phyloP scores from a whole-genome alignment of 1,284 basidiomycete species.

The Anthracocystis setariae region DNA sequence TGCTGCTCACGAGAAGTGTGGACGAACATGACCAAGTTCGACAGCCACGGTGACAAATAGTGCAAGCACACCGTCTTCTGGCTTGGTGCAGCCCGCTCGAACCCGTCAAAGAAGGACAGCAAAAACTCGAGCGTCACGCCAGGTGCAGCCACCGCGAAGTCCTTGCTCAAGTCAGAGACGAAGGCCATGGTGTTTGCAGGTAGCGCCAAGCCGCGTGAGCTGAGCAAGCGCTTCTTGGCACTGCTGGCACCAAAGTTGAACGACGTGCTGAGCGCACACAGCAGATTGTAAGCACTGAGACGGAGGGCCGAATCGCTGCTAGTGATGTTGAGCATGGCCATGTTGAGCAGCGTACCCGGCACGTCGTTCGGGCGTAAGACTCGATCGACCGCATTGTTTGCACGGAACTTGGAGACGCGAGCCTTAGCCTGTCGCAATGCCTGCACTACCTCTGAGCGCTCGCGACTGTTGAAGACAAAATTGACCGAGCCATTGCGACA shows the following conservation, averaged over 20 bases:
- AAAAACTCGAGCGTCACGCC: slow-evolving; percentile 64
- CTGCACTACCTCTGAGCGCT: slow-evolving; percentile 61
- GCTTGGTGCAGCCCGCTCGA: slow-evolving; percentile 53
- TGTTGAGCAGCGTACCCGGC: slow-evolving; percentile 64
- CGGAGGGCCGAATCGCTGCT: slow-evolving; percentile 54
- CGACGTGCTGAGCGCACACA: slow-evolving; percentile 63
- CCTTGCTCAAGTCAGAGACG: slow-evolving; percentile 59
- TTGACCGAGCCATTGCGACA: slow-evolving; percentile 59
- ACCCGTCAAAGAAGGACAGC: slow-evolving; percentile 64
- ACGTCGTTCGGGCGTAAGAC: slow-evolving; percentile 60
- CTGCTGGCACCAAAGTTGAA: slow-evolving; percentile 64
- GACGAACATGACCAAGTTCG: slow-evolving; percentile 61
- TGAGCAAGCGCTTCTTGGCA: slow-evolving; percentile 57
- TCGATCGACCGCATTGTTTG: slow-evolving; percentile 51
- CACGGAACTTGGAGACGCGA: slow-evolving; percentile 52
- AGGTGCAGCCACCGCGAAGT: slow-evolving; percentile 61
- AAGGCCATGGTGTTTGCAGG: slow-evolving; percentile 63
- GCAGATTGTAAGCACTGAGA: slow-evolving; percentile 61
- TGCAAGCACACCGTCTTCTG: slow-evolving; percentile 62
- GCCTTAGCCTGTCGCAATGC: slow-evolving; percentile 63
- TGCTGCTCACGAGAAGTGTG: slow-evolving; percentile 61
- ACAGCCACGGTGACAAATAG: slow-evolving; percentile 63
- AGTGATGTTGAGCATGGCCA: slow-evolving; percentile 66
- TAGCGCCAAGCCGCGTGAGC: slow-evolving; percentile 56
- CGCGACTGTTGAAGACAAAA: slow-evolving; percentile 61